Base-by-base conservation (phyloP, 2,329 filamentous ascomycete species). In the Verticillium zaregamsianum region DNA sequence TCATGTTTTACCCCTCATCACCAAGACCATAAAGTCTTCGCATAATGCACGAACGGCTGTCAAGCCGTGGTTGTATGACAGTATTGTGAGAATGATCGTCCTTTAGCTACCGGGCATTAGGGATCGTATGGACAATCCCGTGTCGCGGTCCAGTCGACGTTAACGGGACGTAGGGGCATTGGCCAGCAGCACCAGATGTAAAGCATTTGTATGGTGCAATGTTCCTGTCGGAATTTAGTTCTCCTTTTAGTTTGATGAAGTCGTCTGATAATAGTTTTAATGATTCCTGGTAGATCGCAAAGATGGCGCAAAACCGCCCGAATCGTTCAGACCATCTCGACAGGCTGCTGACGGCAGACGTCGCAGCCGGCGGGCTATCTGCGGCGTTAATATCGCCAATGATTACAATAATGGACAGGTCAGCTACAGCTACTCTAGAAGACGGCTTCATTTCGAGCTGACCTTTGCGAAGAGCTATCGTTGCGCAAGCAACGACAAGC, bases 331-430 rank as follows among this genome's bases (percentile, higher is more conserved):
- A 55, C 25, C 40, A 57, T 39, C 33, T 62, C 39, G 15, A n/a
- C 23, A 55, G 60, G 9, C 57, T 58, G 14, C 49, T 63, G 39
- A 45, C 56, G 39, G 63, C 58, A 37, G 71, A 73, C 25, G n/a
- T 70, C 7, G 61, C 67, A 15, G 68, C 71, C 0, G 70, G 68
- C 0, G 64, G 59, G 9, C 33, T 72, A 8, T 73, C 71, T 31
- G 70, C 71, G 52, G 65, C 68, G 2, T 15, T 73, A 33, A 67
- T 73, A 8, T 65, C 71, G 11, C 71, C 71, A 6, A 60, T 67
- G 9, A 66, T 73, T 14, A 68, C 71, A 2, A 60, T 73, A 1
- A 70, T 73, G 8, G 71, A 73, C 52, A 65, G 66, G 70, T 69
- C 57, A 55, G 62, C 31, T n/a, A 52, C 17, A 17, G 12, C 52